A percentile compares a stretch with the other conserved stretches of the same genome.
Conservation (phyloP, 2,329 filamentous ascomycete genomes). For the Cordyceps pruinosa region DNA sequence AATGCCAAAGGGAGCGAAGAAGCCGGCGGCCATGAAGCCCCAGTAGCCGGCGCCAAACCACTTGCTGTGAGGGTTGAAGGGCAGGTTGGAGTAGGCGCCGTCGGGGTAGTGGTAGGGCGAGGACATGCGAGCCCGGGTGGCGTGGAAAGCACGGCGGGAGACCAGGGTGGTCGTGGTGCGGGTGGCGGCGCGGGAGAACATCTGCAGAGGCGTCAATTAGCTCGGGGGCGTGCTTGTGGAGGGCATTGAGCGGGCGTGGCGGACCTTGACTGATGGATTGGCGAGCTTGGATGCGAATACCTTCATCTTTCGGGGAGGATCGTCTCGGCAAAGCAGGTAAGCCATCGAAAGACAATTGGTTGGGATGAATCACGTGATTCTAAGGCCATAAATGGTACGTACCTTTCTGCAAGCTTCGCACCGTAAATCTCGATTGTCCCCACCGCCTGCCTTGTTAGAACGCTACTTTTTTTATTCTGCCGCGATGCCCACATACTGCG, state of each 20-base stretch:
- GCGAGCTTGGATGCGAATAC: constrained; percentile 8
- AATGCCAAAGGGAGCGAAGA: constrained; percentile 57
- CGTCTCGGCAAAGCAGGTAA: constrained; percentile 11
- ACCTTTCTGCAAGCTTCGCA: neutral
- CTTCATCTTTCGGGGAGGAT: constrained; percentile 4
- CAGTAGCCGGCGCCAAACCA: constrained; percentile 81
- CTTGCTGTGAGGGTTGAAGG: constrained; percentile 91
- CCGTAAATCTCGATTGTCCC: neutral
- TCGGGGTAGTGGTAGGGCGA: constrained; percentile 98
- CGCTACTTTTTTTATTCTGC: constrained; percentile 13
- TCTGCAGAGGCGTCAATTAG: constrained; percentile 52
- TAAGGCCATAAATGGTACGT: constrained; percentile 9
- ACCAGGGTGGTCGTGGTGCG: constrained; percentile 61
- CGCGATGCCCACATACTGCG: neutral
- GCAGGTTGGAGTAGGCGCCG: constrained; percentile 88
- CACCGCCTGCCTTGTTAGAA: constrained; percentile 10
- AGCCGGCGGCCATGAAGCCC: constrained; percentile 55
- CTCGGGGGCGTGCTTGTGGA: constrained; percentile 5
- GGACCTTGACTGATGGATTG: constrained; percentile 12
- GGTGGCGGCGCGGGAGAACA: constrained; percentile 68
- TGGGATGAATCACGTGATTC: constrained; percentile 3
- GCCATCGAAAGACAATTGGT: constrained; percentile 8
- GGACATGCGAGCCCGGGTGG: constrained; percentile 75
- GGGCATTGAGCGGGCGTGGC: neutral
- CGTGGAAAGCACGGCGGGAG: constrained; percentile 89